These are phyloP conservation scores for Paraphaeosphaeria minitans DNA, from an alignment of 2,329 filamentous ascomycete genomes.

Conservation along the genomic window DNA sequence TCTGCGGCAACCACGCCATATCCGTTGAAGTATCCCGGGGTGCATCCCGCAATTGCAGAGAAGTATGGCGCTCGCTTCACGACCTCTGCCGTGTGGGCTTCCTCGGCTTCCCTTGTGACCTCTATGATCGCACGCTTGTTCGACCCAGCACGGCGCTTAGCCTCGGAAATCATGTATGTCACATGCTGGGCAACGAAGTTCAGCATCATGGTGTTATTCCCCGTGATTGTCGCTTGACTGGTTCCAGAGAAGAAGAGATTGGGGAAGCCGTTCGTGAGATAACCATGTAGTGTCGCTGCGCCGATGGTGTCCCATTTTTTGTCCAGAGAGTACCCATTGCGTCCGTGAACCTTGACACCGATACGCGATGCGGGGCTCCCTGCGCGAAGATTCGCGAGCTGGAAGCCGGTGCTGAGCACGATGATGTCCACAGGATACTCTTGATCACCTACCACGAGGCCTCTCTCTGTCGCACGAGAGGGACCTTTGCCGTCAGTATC, in stretches of 20 bases:
- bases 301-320: constrained; percentile 6
- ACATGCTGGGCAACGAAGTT: constrained; percentile 7
- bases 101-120: constrained; percentile 5
- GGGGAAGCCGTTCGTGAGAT: constrained; percentile 4
- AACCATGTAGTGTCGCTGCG: constrained; percentile 7
- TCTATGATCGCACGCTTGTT: constrained; percentile 5
- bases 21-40: constrained; percentile 19
- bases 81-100: neutral
- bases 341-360: neutral
- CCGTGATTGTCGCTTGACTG: constrained; percentile 1
- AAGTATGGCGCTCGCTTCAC: constrained; percentile 14
- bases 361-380: neutral
- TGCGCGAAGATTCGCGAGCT: neutral
- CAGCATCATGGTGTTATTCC: constrained; percentile 4
- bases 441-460: constrained; percentile 53
- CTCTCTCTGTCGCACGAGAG: constrained; percentile 50
- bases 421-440: constrained; percentile 56
- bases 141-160: neutral
- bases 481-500: constrained; percentile 63
- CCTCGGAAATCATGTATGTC: constrained; percentile 8
- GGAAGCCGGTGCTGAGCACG: constrained; percentile 53
- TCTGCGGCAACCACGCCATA: neutral
- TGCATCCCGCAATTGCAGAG: constrained; percentile 14
- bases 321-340: neutral
- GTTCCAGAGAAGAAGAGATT: constrained; percentile 9